Percentiles rank a stretch among this genome's conserved stretches.
phyloP scores from a whole-genome alignment of 2,329 filamentous ascomycete species.

The Alternaria rosae region DNA sequence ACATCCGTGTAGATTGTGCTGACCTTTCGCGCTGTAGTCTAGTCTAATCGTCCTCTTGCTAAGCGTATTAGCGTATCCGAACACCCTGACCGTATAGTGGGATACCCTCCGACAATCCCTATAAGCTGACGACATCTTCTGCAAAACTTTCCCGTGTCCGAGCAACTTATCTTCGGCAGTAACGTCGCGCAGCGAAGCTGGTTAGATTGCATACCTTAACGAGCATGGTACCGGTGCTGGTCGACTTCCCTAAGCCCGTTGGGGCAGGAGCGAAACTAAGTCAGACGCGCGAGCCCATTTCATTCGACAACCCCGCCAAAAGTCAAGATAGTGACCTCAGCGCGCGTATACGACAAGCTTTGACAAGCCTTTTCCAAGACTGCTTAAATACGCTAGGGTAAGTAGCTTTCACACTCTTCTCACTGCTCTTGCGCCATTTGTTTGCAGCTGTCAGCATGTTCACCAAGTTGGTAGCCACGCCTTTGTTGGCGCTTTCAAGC shows the following conservation, averaged over 20 bases:
- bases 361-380: constrained; percentile 19
- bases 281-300: background rate
- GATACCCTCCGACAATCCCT: background rate
- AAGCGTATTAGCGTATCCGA: background rate
- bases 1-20: background rate
- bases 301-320: constrained; percentile 6
- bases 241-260: constrained; percentile 11
- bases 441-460: constrained; percentile 17
- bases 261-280: constrained; percentile 23
- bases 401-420: background rate
- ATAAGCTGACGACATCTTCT: background rate
- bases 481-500: constrained; percentile 21
- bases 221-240: background rate
- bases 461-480: constrained; percentile 15
- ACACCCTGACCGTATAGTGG: background rate
- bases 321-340: constrained; percentile 19
- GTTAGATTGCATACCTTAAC: background rate
- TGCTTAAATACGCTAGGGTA: constrained; percentile 26
- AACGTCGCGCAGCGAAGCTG: background rate
- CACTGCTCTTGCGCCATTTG: background rate
- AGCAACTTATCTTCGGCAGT: background rate
- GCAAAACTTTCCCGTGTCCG: background rate
- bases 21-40: too few species aligned
- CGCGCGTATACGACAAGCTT: constrained; percentile 17
- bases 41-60: background rate